Evolutionary conservation across 495 filamentous ascomycete species (phyloP), one percentile per base, ranked within the genome.

Genomic region (Terfezia boudieri): DNA sequence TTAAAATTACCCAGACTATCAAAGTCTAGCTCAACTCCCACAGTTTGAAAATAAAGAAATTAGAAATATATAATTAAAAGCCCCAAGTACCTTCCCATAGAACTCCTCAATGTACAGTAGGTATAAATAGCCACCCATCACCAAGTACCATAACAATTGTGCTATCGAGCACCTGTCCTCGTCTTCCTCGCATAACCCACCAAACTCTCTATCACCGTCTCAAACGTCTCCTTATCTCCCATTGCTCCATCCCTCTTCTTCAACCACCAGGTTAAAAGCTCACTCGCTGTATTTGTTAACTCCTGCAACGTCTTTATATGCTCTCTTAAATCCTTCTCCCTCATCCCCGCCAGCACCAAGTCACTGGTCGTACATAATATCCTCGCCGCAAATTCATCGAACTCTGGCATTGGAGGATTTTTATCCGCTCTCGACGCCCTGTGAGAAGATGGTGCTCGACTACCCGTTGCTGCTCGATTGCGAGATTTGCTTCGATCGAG

Each of bases 181-280:
- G 84, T 80, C 64, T 88, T 84, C 68, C 86, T 74, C 9, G 92
- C 90, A 71, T 94, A 90, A 67, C 83, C 90, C 48, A 99, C 90
- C 56, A 99, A 69, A 65, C 95, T 94, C 70, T 95, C 92, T 73
- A 99, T 94, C 9, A 99, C 90, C 0, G 83, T 85, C 63, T 99
- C 90, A 71, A 99, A 95, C 7, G 86, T 85, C 68, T 95, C 89
- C 60, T 92, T 83, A 59, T 99, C 89, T 32, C 82, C 79, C 54
- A 92, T 70, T 54, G 87, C 82, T 53, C 83, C 82, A 62, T 94
- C 87, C 36, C 79, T 79, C 60, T 80, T 72, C 72, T 81, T 83
- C 51, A 86, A 74, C 90, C 92, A 99, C 60, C 86, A 93, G 56
- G 84, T 83, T 36, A 94, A 73, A 46, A 90, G 82, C 52, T 83